Evolutionary conservation across 495 filamentous ascomycete genomes (phyloP).

Genomic region (Evernia prunastri): DNA sequence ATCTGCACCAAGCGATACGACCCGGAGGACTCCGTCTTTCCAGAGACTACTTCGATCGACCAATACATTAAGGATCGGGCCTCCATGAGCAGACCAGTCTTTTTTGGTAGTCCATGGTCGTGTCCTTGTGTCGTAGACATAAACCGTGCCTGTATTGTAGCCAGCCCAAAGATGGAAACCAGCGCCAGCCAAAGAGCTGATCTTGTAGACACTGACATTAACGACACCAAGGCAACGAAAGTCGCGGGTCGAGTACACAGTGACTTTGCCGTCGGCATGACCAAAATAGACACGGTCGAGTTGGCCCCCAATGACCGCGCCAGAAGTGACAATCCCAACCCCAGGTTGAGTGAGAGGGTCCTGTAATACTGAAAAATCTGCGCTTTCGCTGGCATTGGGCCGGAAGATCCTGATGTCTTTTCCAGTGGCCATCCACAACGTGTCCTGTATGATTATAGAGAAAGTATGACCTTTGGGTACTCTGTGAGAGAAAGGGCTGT

Average conservation of each 20-base stretch:
- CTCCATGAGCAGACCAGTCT: conserved; percentile 87
- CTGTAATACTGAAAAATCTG: conserved; percentile 63
- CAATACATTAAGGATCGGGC: conserved; percentile 67
- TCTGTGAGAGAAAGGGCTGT: conserved; percentile 58
- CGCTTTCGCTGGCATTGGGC: conserved; percentile 59
- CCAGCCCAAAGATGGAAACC: conserved; percentile 87
- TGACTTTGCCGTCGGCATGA: conserved; percentile 89
- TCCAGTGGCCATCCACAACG: conserved; percentile 82
- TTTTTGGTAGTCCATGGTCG: conserved; percentile 87
- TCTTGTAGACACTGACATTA: conserved; percentile 88
- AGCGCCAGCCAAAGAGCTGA: conserved; percentile 78
- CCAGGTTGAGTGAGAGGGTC: conserved; percentile 59
- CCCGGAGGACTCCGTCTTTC: conserved; percentile 77
- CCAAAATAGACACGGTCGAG: conserved; percentile 83
- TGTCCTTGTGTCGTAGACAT: conserved; percentile 77
- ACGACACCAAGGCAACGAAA: conserved; percentile 70
- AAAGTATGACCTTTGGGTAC: conserved; percentile 78
- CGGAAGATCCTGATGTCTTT: conserved; percentile 82
- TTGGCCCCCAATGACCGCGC: conserved; percentile 63
- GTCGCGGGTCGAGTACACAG: conserved; percentile 72
- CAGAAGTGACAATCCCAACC: conserved; percentile 83
- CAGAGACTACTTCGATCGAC: conserved; percentile 79
- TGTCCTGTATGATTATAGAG: conserved; percentile 71
- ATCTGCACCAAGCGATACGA: conserved; percentile 83
- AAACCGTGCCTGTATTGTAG: conserved; percentile 92